These are phyloP conservation scores for Coemansia sp. DNA, from an alignment of 192 early-diverging fungal genomes.

Conservation along the genomic window DNA sequence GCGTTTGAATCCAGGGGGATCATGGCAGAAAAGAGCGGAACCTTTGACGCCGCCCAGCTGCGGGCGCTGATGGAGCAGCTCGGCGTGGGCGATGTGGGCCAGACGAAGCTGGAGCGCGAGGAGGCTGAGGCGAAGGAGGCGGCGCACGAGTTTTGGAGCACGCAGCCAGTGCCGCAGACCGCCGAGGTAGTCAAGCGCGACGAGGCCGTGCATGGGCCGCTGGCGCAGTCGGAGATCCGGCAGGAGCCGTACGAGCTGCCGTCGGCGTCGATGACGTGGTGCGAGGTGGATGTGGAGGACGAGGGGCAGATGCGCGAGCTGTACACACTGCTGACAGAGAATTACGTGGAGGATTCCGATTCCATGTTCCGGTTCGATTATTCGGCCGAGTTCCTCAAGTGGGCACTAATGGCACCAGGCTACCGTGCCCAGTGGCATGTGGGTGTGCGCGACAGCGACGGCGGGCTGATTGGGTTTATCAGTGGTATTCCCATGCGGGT, in stretches of 20 bases:
- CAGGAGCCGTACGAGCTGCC: constrained; percentile 79
- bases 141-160: constrained; percentile 89
- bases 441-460: constrained; percentile 70
- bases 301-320: constrained; percentile 74
- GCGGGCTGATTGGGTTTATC: constrained; percentile 90
- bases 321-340: constrained; percentile 81
- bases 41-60: constrained; percentile 22
- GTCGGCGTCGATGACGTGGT: constrained; percentile 83
- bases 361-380: constrained; percentile 97
- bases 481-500: constrained; percentile 85
- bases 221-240: constrained; percentile 68
- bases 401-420: constrained; percentile 93
- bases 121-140: constrained; percentile 25
- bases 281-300: constrained; percentile 68
- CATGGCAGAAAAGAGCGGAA: not conserved
- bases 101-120: constrained; percentile 32
- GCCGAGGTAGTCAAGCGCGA: constrained; percentile 65
- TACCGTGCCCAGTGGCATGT: constrained; percentile 86
- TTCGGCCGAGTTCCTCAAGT: constrained; percentile 84
- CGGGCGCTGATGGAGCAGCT: constrained; percentile 25
- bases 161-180: constrained; percentile 90
- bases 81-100: constrained; percentile 9
- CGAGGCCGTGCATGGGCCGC: constrained; percentile 77
- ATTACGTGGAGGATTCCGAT: constrained; percentile 98
- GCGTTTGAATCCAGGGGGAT: not conserved